A percentile compares a stretch with the other conserved stretches of the same genome.
These are phyloP conservation scores for Pestalotiopsis sp. DNA, from an alignment of 2,329 filamentous ascomycete species.

Conservation along the genomic window DNA sequence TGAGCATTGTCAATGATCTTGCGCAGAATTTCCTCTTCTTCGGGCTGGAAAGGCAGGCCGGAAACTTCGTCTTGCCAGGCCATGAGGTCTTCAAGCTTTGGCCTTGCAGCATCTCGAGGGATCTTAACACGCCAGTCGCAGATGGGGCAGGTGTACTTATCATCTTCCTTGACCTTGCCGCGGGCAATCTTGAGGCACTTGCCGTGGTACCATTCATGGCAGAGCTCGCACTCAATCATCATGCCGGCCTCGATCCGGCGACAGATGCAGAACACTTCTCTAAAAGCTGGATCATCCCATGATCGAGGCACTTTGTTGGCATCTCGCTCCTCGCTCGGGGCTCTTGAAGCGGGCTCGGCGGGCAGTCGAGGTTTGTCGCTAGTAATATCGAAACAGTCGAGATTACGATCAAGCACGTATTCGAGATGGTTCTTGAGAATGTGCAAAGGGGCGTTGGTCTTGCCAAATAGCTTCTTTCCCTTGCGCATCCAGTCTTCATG, in stretches of 20 bases:
- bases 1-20: conserved; percentile 85
- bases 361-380: conserved; percentile 85
- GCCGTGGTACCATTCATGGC: conserved; percentile 99
- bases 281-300: conserved; percentile 65
- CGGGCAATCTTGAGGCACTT: conserved; percentile 98
- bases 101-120: conserved; percentile 90
- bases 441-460: conserved; percentile 94
- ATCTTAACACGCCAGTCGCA: conserved; percentile 98
- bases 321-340: conserved; percentile 61
- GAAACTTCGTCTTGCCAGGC: conserved; percentile 83
- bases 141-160: conserved; percentile 97
- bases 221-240: conserved; percentile 99
- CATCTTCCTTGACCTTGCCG: conserved; percentile 97
- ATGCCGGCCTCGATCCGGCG: conserved; percentile 90
- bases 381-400: conserved; percentile 86
- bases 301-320: conserved; percentile 49
- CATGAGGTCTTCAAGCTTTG: conserved; percentile 89
- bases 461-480: conserved; percentile 96
- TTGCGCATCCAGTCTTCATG: conserved; percentile 99
- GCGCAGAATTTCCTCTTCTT: conserved; percentile 86
- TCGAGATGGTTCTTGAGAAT: conserved; percentile 95
- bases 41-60: conserved; percentile 86
- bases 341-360: conserved; percentile 88
- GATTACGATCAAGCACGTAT: conserved; percentile 86
- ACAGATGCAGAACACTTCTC: conserved; percentile 96